Evolutionary conservation across 2,329 filamentous ascomycete species (phyloP).

Genomic region (Aspergillus sp.): DNA sequence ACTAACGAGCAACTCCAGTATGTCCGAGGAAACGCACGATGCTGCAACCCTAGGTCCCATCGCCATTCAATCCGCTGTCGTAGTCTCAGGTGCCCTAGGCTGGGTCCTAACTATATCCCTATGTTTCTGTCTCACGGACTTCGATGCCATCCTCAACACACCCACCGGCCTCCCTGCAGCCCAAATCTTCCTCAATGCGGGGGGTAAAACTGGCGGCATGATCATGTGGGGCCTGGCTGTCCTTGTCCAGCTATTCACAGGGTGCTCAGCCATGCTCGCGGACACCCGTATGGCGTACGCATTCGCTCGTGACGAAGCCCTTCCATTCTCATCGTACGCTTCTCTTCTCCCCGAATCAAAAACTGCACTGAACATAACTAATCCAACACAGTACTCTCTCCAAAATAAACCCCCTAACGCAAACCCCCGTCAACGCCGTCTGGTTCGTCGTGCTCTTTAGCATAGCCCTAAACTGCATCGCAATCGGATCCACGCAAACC

Average conservation of each 20-base stretch:
- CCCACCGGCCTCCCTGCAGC: slow-evolving; percentile 63
- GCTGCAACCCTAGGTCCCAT: slow-evolving; percentile 60
- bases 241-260: slow-evolving; percentile 65
- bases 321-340: slow-evolving; percentile 58
- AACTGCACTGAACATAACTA: background rate
- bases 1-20: slow-evolving; percentile 36
- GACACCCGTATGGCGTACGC: slow-evolving; percentile 64
- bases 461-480: slow-evolving; percentile 50
- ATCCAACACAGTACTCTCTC: slow-evolving; percentile 47
- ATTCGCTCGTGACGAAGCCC: slow-evolving; percentile 59
- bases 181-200: slow-evolving; percentile 61
- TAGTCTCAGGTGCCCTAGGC: slow-evolving; percentile 60
- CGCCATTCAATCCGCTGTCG: slow-evolving; percentile 60
- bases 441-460: slow-evolving; percentile 64
- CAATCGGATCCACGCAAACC: slow-evolving; percentile 45
- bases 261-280: slow-evolving; percentile 63
- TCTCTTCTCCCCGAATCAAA: background rate
- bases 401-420: slow-evolving; percentile 53
- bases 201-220: slow-evolving; percentile 56
- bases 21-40: slow-evolving; percentile 67
- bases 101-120: slow-evolving; percentile 64
- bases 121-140: slow-evolving; percentile 62
- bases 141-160: slow-evolving; percentile 55
- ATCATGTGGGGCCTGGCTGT: slow-evolving; percentile 63
- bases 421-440: slow-evolving; percentile 62